Base-by-base conservation (phyloP, 768 basidiomycete genomes). In the Melanogaster broomeanus region DNA sequence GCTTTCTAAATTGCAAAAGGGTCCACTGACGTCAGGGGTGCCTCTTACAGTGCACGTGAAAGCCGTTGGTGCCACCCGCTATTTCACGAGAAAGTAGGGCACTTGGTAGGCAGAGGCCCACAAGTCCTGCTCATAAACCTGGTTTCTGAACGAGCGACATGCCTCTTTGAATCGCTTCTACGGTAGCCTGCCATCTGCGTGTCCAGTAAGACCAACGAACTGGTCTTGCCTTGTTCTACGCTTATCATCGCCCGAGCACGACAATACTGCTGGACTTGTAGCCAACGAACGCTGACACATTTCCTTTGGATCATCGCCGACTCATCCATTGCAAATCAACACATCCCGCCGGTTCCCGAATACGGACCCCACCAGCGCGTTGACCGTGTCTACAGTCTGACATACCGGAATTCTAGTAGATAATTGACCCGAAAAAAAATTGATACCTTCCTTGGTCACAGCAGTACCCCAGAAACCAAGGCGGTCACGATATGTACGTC, bases 21-120 rank as follows among this genome's bases (percentile, higher is more conserved):
- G 25, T n/a, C n/a, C 25, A 18, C 57, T 62, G 61, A 62, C 61
- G 61, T 62, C 61, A 62, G 51, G 61, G 61, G 58, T 62, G 2
- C 37, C 48, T 18, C n/a, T 27, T 37, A n/a, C n/a, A n/a, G n/a
- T n/a, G n/a, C n/a, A n/a, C n/a, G n/a, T n/a, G n/a, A n/a, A n/a
- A n/a, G n/a, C n/a, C n/a, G n/a, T n/a, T n/a, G n/a, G n/a, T n/a
- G n/a, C n/a, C n/a, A n/a, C n/a, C n/a, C n/a, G n/a, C n/a, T n/a
- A n/a, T n/a, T n/a, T n/a, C n/a, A n/a, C n/a, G n/a, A n/a, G n/a
- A n/a, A n/a, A n/a, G n/a, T n/a, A n/a, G n/a, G n/a, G n/a, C n/a
- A 30, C 31, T 37, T 39, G 33, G 41, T 51, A 37, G 35, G 53
- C 48, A 16, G 37, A 43, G 18, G 28, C 13, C 16, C 28, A 18